phyloP scores from a whole-genome alignment of 2,329 filamentous ascomycete genomes.

The Aspergillus melleus region DNA sequence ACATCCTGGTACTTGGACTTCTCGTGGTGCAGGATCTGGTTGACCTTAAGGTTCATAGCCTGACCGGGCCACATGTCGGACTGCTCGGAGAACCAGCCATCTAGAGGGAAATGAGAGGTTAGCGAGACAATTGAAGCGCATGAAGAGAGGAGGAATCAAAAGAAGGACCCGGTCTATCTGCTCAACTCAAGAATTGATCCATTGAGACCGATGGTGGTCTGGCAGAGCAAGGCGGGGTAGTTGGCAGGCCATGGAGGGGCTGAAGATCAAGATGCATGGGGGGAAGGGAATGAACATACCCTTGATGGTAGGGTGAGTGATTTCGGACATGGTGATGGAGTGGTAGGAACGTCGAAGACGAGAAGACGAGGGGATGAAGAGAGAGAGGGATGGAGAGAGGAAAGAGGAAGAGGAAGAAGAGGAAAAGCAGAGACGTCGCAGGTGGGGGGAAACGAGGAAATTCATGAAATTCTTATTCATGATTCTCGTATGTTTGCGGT shows the following conservation, averaged over 20 bases:
- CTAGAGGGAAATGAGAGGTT: conserved; percentile 48
- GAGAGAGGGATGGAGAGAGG: conserved; percentile 24
- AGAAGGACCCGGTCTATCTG: conserved; percentile 1
- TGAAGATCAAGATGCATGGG: not conserved
- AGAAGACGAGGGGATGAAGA: conserved; percentile 12
- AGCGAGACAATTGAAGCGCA: not conserved
- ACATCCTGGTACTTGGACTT: conserved; percentile 99
- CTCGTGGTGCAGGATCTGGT: conserved; percentile 97
- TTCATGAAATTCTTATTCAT: not conserved
- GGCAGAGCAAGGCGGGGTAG: conserved; percentile 16
- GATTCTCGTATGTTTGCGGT: conserved; percentile 5
- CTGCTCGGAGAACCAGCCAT: conserved; percentile 99
- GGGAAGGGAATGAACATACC: conserved; percentile 49
- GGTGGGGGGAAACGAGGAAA: conserved; percentile 17
- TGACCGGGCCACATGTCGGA: conserved; percentile 99
- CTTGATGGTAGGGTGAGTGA: conserved; percentile 75
- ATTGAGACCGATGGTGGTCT: not conserved
- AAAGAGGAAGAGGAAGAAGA: conserved; percentile 24
- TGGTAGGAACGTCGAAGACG: conserved; percentile 19
- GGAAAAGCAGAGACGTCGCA: conserved; percentile 16
- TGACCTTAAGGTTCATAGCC: conserved; percentile 97
- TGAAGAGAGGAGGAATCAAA: not conserved
- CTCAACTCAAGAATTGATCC: conserved; percentile 1
- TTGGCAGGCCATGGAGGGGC: conserved; percentile 15
- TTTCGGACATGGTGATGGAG: conserved; percentile 62